phyloP scores from a whole-genome alignment of 1,139 yeast genomes.

The Lodderomyces pseudojiufengensis region DNA sequence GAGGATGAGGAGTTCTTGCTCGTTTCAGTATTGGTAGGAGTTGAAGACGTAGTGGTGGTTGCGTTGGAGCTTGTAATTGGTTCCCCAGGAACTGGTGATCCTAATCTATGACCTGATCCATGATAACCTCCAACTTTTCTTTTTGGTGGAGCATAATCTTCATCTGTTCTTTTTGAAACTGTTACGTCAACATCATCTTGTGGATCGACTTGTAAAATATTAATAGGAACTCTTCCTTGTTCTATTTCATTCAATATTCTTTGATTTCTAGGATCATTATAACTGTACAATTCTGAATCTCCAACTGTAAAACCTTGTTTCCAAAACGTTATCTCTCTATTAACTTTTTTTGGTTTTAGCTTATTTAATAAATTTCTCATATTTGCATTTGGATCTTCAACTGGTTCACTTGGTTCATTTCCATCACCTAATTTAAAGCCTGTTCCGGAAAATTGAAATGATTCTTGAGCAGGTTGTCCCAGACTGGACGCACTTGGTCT shows the following conservation, averaged over 20 bases:
- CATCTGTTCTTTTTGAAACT: slow-evolving; percentile 77
- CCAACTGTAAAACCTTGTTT: slow-evolving; percentile 94
- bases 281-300: slow-evolving; percentile 78
- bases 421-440: slow-evolving; percentile 81
- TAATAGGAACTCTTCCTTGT: slow-evolving; percentile 90
- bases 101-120: slow-evolving; percentile 86
- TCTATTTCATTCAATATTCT: slow-evolving; percentile 75
- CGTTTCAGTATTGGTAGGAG: slow-evolving; percentile 5
- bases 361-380: slow-evolving; percentile 7
- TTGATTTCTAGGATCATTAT: slow-evolving; percentile 87
- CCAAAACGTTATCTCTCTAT: slow-evolving; percentile 88
- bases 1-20: slow-evolving; percentile 10
- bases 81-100: slow-evolving; percentile 85
- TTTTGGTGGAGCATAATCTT: slow-evolving; percentile 75
- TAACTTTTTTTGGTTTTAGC: slow-evolving; percentile 47
- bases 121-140: slow-evolving; percentile 64
- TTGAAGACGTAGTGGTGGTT: slow-evolving; percentile 1
- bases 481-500: slow-evolving; percentile 34
- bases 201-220: slow-evolving; percentile 72
- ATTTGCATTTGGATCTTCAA: slow-evolving; percentile 28
- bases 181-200: slow-evolving; percentile 97
- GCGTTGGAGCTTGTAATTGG: slow-evolving; percentile 11
- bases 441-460: slow-evolving; percentile 52
- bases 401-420: slow-evolving; percentile 39
- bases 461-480: slow-evolving; percentile 10